phyloP scores from a whole-genome alignment of 768 basidiomycete species.

The Clitopilus hobsonii region DNA sequence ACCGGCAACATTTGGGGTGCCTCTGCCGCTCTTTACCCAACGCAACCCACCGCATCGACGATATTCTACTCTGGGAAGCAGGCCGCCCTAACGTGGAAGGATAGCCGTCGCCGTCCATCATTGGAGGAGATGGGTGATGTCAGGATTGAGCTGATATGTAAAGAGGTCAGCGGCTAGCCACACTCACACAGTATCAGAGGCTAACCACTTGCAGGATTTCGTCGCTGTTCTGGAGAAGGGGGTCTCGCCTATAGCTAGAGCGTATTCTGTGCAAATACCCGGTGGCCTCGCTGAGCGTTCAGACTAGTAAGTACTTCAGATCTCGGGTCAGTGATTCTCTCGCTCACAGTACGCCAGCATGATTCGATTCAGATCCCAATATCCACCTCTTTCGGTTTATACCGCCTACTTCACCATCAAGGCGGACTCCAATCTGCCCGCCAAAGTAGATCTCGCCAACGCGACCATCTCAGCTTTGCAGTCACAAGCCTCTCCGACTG shows the following conservation, averaged over 20 bases:
- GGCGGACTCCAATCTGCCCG: conserved; percentile 16
- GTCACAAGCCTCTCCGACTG: background rate
- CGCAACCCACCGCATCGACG: conserved; percentile 40
- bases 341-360: conserved; percentile 17
- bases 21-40: conserved; percentile 44
- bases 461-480: background rate
- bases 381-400: conserved; percentile 32
- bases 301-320: conserved; percentile 23
- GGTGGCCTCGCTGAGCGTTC: conserved; percentile 16
- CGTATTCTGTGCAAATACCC: conserved; percentile 28
- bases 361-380: conserved; percentile 25
- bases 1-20: conserved; percentile 8
- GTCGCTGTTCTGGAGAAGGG: conserved; percentile 38
- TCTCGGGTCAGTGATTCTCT: background rate
- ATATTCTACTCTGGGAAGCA: conserved; percentile 39
- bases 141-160: conserved; percentile 41
- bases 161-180: conserved; percentile 30
- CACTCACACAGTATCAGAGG: conserved; percentile 7
- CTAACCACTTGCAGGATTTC: conserved; percentile 26
- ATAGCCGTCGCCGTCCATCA: conserved; percentile 36
- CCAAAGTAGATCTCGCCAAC: conserved; percentile 8
- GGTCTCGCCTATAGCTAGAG: conserved; percentile 30
- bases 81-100: conserved; percentile 43
- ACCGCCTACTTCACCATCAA: conserved; percentile 48
- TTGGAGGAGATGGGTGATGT: conserved; percentile 37